Base-by-base conservation (phyloP, 495 filamentous ascomycete genomes). In the Penicillium diatomitis region DNA sequence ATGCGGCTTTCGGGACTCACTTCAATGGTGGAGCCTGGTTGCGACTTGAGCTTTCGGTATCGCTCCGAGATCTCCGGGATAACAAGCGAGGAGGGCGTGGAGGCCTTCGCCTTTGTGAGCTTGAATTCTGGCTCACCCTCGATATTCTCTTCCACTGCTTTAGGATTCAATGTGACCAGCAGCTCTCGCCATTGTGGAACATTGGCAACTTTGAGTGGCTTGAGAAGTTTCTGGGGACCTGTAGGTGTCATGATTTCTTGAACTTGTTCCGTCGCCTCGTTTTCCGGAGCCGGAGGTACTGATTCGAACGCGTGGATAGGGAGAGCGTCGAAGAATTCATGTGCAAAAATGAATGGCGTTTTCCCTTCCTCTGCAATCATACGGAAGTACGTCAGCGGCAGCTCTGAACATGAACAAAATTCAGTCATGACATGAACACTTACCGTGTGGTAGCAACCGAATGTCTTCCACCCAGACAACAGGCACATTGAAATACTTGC, bases 251-350 rank as follows among this genome's bases (percentile, higher is more conserved):
- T 72, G 60, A 74, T 69, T 50, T 64, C 68, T 52, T 52, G 55
- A 32, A 41, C 61, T 37, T 63, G 44, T n/a, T 62, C 48, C 46
- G 51, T 54, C 12, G 47, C 42, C 48, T 62, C 55, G 49, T 68
- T 67, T 47, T 68, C 63, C 6, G 58, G 59, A 12, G 66, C 39
- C 10, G 74, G 65, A 31, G 74, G 64, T 32, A 89, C 67, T 28
- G 83, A 83, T 60, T 96, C 83, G 66, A 98, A 98, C 50, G 88
- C 86, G 67, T 98, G 89, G 58, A 98, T 95, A 35, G 92, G 92
- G 5, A 97, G 85, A n/a, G 92, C 92, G 59, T 98, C 92, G 67
- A 98, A 97, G 74, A 98, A 96, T 63, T 98, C 92, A 63, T 98
- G 92, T 8, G 91, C 92, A 34, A 96, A 78, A 44, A 97, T 92